A percentile compares a stretch with the other conserved stretches of the same genome.
Evolutionary conservation across 495 filamentous ascomycete genomes (phyloP).

Genomic region (Aspergillus sparsus): DNA sequence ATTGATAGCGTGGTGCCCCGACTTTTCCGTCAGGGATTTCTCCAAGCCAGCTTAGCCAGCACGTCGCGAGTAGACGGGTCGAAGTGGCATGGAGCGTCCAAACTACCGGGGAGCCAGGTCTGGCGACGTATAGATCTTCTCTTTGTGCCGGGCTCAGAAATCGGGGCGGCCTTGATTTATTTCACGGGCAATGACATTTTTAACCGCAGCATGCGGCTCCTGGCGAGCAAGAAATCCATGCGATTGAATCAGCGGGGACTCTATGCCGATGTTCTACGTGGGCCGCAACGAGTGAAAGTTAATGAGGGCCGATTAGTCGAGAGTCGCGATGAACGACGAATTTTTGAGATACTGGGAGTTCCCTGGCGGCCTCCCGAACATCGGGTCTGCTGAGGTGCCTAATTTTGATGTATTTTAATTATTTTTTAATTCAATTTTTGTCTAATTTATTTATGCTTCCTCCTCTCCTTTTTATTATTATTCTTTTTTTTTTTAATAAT

Average conservation of each 20-base stretch:
- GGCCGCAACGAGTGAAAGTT: constrained; percentile 58
- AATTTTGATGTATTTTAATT: constrained; percentile 9
- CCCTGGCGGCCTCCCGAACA: constrained; percentile 84
- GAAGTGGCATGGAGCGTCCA: constrained; percentile 90
- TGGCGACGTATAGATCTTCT: constrained; percentile 90
- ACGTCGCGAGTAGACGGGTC: constrained; percentile 50
- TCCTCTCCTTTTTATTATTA: constrained; percentile 6
- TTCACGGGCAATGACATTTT: constrained; percentile 98
- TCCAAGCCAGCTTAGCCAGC: constrained; percentile 55
- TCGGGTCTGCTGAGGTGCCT: constrained; percentile 63
- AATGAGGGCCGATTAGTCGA: constrained; percentile 76
- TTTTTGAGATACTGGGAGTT: constrained; percentile 84
- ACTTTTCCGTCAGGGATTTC: constrained; percentile 63
- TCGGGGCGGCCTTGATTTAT: constrained; percentile 89
- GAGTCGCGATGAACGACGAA: constrained; percentile 73
- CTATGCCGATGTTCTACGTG: constrained; percentile 72
- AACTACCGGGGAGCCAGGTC: constrained; percentile 53
- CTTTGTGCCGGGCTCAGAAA: constrained; percentile 75
- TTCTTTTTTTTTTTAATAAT: neutral
- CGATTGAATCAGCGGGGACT: constrained; percentile 83
- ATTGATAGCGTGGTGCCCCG: constrained; percentile 61
- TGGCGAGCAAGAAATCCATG: constrained; percentile 84
- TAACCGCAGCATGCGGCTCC: constrained; percentile 81
- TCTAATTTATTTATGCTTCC: neutral
- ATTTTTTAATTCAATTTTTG: constrained; percentile 1